phyloP scores from a whole-genome alignment of 495 filamentous ascomycete species.

The Talaromyces thailandensis region DNA sequence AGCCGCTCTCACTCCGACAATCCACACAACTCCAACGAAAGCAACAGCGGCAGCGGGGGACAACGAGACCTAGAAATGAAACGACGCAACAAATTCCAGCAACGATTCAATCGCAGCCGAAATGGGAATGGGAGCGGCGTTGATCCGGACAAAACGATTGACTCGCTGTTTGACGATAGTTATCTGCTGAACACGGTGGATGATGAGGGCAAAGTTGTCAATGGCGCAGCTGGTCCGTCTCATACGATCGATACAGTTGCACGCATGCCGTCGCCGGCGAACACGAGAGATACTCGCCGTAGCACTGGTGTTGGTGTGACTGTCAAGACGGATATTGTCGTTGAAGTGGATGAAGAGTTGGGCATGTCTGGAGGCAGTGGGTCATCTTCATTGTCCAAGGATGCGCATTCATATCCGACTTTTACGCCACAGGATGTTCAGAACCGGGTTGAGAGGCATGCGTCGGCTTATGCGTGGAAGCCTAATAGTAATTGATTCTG shows the following conservation, averaged over 20 bases:
- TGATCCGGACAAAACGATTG: background rate
- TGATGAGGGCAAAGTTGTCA: background rate
- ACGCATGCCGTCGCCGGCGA: background rate
- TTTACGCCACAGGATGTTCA: background rate
- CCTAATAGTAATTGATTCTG: background rate
- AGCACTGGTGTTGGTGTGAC: constrained; percentile 16
- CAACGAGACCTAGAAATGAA: constrained; percentile 4
- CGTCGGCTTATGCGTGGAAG: constrained; percentile 1
- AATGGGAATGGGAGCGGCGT: background rate
- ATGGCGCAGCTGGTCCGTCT: background rate
- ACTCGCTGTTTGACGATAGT: background rate
- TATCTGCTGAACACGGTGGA: background rate
- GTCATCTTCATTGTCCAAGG: background rate
- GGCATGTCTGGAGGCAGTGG: background rate
- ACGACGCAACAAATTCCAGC: background rate
- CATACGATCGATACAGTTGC: background rate
- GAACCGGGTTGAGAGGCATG: background rate
- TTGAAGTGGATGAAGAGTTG: constrained; percentile 18
- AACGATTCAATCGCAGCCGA: background rate
- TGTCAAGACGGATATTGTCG: constrained; percentile 23
- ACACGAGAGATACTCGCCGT: constrained; percentile 2
- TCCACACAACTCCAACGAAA: constrained; percentile 5
- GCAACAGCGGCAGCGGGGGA: constrained; percentile 11
- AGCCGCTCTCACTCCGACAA: constrained; percentile 14
- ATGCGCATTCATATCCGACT: background rate